Conservation (phyloP, 176 grass and related monocot genomes). For the Guadua angustifolia region DNA sequence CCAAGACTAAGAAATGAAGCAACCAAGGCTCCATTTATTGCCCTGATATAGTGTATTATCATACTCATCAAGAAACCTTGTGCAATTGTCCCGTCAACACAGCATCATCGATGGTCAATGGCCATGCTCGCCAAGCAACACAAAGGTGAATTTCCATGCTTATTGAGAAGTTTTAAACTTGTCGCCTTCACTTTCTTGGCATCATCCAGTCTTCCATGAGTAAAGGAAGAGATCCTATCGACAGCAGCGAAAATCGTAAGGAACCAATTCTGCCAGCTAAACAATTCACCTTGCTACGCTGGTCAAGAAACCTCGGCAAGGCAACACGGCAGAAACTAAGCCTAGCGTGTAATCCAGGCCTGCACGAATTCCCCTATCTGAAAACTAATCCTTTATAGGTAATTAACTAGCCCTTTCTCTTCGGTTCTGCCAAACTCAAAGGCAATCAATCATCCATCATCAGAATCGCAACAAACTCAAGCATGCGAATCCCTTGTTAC, state of each 20-base stretch:
- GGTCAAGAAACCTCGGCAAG: background rate
- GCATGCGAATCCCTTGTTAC: background rate
- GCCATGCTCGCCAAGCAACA: background rate
- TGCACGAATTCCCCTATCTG: background rate
- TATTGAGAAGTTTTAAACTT: background rate
- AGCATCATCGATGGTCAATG: background rate
- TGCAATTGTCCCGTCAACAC: background rate
- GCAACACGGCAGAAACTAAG: constrained; percentile 10
- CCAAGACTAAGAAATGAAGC: background rate
- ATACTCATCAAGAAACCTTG: background rate
- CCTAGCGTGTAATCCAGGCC: background rate
- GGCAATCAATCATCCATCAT: background rate
- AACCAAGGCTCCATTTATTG: background rate
- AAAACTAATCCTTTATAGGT: background rate
- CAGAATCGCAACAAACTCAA: background rate
- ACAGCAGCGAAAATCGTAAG: background rate
- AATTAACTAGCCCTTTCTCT: background rate
- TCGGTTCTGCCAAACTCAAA: background rate
- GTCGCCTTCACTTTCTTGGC: background rate
- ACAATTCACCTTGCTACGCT: background rate
- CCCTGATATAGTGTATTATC: background rate
- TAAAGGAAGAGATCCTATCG: background rate
- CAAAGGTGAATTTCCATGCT: background rate
- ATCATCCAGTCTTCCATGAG: background rate
- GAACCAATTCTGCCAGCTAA: background rate